These are phyloP conservation scores for Aspergillus ibericus DNA, from an alignment of 2,329 filamentous ascomycete genomes.

Conservation along the genomic window DNA sequence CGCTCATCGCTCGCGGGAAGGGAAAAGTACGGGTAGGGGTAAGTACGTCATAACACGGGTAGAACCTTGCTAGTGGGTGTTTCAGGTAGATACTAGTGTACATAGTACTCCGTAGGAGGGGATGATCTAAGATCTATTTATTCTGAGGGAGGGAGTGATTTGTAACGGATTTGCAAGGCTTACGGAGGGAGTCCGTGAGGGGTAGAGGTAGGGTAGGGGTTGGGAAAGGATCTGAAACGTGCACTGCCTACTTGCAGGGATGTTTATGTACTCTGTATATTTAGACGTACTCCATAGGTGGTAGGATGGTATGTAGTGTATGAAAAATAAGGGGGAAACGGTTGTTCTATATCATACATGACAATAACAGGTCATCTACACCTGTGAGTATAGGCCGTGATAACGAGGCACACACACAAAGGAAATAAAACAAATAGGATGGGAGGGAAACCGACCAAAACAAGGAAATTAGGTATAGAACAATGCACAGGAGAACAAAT, in stretches of 20 bases:
- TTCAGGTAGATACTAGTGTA: not conserved
- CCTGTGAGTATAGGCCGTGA: not conserved
- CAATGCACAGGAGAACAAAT: not conserved
- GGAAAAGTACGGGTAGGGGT: not conserved
- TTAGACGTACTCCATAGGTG: not conserved
- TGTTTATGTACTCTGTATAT: no score
- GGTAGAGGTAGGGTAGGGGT: no score
- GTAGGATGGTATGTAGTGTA: not conserved
- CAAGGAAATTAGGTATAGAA: conserved; percentile 5
- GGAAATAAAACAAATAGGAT: not conserved
- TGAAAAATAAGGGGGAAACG: not conserved
- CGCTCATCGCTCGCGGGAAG: not conserved
- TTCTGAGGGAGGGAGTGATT: no score
- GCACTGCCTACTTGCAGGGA: not conserved
- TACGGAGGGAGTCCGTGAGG: no score
- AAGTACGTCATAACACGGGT: not conserved
- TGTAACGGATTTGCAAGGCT: no score
- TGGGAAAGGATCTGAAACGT: no score
- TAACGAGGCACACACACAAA: not conserved
- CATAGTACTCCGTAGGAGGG: no score
- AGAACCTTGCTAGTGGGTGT: not conserved
- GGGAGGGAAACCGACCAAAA: not conserved
- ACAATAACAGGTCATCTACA: conserved; percentile 12
- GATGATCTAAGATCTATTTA: no score
- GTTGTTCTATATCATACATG: conserved; percentile 15